These are phyloP conservation scores for Eucalyptus polybractea DNA, from an alignment of 345 rosid genomes.

Conservation along the genomic window DNA sequence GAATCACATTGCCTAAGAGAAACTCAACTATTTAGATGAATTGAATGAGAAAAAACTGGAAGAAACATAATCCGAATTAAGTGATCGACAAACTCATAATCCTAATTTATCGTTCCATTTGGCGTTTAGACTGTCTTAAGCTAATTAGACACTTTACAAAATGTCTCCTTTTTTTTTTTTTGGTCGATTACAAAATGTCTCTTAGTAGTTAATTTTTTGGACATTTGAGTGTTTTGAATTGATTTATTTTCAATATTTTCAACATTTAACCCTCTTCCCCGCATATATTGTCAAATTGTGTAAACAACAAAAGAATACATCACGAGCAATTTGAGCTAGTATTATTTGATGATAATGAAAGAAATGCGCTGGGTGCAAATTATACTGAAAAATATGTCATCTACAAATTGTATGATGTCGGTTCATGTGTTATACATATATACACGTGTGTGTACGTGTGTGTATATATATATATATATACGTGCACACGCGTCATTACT, in stretches of 20 bases:
- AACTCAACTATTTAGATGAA: fast-evolving
- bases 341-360: not conserved
- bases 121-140: not conserved
- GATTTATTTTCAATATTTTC: not conserved
- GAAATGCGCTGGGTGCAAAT: not conserved
- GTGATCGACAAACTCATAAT: not conserved
- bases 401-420: no score
- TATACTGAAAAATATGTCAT: not conserved
- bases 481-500: fast-evolving
- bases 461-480: no score
- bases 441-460: fast-evolving
- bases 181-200: not conserved
- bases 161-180: no score
- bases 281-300: not conserved
- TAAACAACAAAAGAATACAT: not conserved
- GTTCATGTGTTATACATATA: no score
- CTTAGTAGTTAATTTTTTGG: not conserved
- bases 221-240: not conserved
- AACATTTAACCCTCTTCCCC: not conserved
- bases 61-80: not conserved
- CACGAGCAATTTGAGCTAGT: not conserved
- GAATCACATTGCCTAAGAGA: not conserved
- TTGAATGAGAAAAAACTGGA: not conserved
- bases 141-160: not conserved
- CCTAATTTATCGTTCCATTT: not conserved